Evolutionary conservation across 2,329 filamentous ascomycete genomes (phyloP).

Genomic region (Aspergillus ustus): DNA sequence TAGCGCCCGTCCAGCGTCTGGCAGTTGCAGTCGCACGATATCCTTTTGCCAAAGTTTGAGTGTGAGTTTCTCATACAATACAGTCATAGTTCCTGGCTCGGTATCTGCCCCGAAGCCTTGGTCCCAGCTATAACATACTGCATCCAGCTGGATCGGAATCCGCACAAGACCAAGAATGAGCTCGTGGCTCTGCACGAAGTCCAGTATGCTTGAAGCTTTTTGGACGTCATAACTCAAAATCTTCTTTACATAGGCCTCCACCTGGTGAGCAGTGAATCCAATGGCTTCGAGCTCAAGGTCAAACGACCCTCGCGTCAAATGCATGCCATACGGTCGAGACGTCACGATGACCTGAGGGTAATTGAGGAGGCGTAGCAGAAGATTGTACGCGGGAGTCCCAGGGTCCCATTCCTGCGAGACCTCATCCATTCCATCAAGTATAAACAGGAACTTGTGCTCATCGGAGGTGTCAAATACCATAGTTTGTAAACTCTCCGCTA

Average conservation of each 20-base stretch:
- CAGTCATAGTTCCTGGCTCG: conserved; percentile 43
- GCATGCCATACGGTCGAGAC: conserved; percentile 38
- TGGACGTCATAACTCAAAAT: conserved; percentile 4
- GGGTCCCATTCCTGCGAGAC: conserved; percentile 4
- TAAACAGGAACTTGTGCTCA: neutral
- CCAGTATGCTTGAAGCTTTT: conserved; percentile 30
- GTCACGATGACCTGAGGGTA: conserved; percentile 45
- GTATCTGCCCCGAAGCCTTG: conserved; percentile 11
- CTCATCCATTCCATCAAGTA: conserved; percentile 17
- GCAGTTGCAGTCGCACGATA: conserved; percentile 33
- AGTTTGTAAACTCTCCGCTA: neutral
- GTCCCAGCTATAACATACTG: conserved; percentile 47
- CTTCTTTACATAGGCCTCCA: conserved; percentile 24
- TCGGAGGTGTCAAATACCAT: neutral
- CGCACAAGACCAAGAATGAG: conserved; percentile 44
- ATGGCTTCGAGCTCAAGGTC: conserved; percentile 7
- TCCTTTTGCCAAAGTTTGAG: conserved; percentile 48
- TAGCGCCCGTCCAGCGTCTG: neutral
- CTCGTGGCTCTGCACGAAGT: conserved; percentile 38
- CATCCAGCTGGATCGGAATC: conserved; percentile 53
- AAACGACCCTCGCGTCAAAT: neutral
- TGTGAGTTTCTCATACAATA: conserved; percentile 34
- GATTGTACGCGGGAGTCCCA: neutral
- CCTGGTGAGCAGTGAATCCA: neutral
- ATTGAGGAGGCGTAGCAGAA: neutral